phyloP scores from a whole-genome alignment of 805 yeast genomes.

The Ogataea nitratoaversa region DNA sequence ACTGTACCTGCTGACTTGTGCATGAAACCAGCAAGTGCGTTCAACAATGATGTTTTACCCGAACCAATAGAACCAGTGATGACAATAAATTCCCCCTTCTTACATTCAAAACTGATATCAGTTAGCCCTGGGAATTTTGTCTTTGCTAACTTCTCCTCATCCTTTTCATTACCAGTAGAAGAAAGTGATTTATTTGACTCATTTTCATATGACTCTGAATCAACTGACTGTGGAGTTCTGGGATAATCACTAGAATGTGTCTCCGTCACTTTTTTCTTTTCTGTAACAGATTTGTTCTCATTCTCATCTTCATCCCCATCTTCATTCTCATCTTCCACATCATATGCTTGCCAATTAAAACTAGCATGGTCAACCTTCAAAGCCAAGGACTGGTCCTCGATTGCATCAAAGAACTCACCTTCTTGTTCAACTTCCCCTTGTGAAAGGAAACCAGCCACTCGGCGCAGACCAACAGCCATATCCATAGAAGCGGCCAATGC shows the following conservation, averaged over 20 bases:
- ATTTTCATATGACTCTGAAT: not conserved
- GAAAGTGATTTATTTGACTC: constrained; percentile 1
- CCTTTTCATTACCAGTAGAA: not conserved
- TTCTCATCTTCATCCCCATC: constrained; percentile 5
- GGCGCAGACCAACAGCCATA: constrained; percentile 53
- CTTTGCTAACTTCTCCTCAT: constrained; percentile 11
- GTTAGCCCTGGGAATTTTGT: constrained; percentile 33
- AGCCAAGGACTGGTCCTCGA: constrained; percentile 33
- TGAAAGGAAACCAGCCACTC: constrained; percentile 52
- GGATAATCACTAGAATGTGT: no score
- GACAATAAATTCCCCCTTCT: constrained; percentile 65
- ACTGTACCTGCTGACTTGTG: constrained; percentile 46
- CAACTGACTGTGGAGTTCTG: no score
- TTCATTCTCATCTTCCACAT: constrained; percentile 27
- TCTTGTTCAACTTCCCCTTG: constrained; percentile 35
- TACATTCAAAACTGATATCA: constrained; percentile 48
- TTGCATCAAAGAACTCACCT: constrained; percentile 19
- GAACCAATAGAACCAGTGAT: constrained; percentile 79
- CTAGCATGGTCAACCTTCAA: constrained; percentile 50
- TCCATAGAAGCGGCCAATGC: constrained; percentile 65
- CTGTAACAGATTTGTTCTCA: not conserved
- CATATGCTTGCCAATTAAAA: constrained; percentile 63
- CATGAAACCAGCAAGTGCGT: constrained; percentile 70
- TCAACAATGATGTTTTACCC: constrained; percentile 71
- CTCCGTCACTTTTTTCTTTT: no score